Percentiles rank a stretch among this genome's conserved stretches.
Evolutionary conservation across 1,284 basidiomycete genomes (phyloP).

Genomic region (Irpex lacteus): DNA sequence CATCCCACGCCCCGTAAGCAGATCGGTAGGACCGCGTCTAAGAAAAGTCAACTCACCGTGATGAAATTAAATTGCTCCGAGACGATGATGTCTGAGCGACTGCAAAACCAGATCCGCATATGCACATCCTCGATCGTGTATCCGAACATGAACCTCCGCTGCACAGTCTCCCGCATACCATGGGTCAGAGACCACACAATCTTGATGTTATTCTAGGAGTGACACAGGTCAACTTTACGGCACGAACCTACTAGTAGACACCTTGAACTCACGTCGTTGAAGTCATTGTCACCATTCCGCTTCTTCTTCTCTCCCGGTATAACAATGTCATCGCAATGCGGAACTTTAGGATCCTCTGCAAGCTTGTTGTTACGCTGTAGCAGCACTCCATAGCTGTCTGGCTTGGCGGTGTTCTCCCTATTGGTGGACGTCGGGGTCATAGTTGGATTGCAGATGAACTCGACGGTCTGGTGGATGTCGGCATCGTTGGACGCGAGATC

Average conservation of each 20-base stretch:
- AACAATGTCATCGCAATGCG: neutral
- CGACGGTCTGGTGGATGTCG: neutral
- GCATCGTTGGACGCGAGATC: neutral
- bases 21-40: neutral
- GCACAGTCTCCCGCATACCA: neutral
- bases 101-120: slow-evolving; percentile 1
- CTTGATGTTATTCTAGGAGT: neutral
- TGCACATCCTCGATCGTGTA: slow-evolving; percentile 1
- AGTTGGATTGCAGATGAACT: neutral
- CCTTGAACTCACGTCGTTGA: neutral
- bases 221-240: neutral
- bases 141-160: neutral
- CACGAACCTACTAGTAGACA: neutral
- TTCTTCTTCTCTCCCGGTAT: neutral
- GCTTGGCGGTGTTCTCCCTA: neutral
- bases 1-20: neutral
- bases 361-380: neutral
- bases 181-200: neutral
- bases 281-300: neutral
- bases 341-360: neutral
- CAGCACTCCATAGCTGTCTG: neutral
- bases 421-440: neutral
- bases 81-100: neutral
- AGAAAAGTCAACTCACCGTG: neutral
- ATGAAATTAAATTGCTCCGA: neutral